These are phyloP conservation scores for Pittosporum tobira DNA, from an alignment of 129 eudicot species.

Conservation along the genomic window DNA sequence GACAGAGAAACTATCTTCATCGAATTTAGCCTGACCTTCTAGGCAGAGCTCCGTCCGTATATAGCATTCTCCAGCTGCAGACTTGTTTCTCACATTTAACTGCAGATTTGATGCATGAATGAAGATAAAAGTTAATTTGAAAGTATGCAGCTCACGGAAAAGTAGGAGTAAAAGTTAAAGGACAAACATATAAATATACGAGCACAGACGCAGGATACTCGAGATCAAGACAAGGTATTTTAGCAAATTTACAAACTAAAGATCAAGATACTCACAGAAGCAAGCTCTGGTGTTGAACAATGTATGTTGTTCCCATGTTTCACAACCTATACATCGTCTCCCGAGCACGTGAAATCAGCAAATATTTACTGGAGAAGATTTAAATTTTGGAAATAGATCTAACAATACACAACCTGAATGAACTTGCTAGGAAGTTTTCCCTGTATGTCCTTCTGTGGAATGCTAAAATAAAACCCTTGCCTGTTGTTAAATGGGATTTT, in stretches of 20 bases:
- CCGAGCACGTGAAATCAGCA: constrained; percentile 17
- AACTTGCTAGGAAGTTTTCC: constrained; percentile 90
- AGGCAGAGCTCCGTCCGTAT: constrained; percentile 69
- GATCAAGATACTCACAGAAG: constrained; percentile 62
- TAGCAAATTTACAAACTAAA: not conserved
- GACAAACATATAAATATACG: too few relatives aligned
- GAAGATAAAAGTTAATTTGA: constrained; percentile 8
- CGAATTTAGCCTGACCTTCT: constrained; percentile 52
- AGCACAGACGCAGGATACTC: not conserved
- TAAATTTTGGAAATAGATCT: constrained; percentile 10
- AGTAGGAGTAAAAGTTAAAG: not conserved
- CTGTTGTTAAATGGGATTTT: constrained; percentile 92
- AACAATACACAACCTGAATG: constrained; percentile 71
- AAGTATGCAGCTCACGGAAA: not conserved
- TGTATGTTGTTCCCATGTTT: constrained; percentile 93
- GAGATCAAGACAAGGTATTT: not conserved
- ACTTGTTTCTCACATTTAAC: constrained; percentile 94
- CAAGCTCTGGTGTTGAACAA: constrained; percentile 89
- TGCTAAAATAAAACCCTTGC: constrained; percentile 92
- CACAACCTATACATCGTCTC: constrained; percentile 45
- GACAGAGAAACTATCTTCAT: constrained; percentile 3
- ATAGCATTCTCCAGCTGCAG: constrained; percentile 97
- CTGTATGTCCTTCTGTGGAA: constrained; percentile 85
- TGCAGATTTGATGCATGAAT: constrained; percentile 25
- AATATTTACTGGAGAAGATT: constrained; percentile 9